Conservation (phyloP, 2,329 filamentous ascomycete species). For the Pyrenochaeta sp. region DNA sequence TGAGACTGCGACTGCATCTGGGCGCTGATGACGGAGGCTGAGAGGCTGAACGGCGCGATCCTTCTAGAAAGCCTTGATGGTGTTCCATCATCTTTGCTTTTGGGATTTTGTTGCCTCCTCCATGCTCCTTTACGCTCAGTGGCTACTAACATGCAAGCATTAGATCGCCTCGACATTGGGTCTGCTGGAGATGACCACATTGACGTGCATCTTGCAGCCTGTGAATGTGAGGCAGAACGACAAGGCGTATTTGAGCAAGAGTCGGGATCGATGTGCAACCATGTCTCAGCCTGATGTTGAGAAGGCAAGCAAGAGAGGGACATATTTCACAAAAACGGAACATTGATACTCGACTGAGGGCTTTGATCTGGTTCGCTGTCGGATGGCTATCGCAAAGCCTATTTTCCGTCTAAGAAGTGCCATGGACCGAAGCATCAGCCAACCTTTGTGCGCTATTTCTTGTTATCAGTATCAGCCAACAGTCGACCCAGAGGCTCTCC, state of each 20-base stretch:
- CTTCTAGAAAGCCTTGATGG: not conserved
- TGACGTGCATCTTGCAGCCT: not conserved
- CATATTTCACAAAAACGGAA: no score
- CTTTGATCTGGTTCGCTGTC: slow-evolving; percentile 14
- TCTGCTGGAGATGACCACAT: not conserved
- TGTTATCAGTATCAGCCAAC: slow-evolving; percentile 17
- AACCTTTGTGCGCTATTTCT: slow-evolving; percentile 11
- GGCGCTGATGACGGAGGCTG: slow-evolving; percentile 8
- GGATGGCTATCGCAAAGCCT: slow-evolving; percentile 6
- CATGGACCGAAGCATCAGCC: slow-evolving; percentile 4
- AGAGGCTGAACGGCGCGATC: not conserved
- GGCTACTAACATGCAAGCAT: not conserved
- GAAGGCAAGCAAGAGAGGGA: no score
- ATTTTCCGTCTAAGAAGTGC: slow-evolving; percentile 1
- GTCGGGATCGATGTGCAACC: not conserved
- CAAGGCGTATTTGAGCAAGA: slow-evolving; percentile 1
- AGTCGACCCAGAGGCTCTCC: slow-evolving; percentile 2
- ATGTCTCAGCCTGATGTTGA: not conserved
- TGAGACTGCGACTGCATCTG: not conserved
- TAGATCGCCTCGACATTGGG: not conserved
- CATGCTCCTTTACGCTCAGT: not conserved
- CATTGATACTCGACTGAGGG: slow-evolving; percentile 16
- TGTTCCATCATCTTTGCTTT: slow-evolving; percentile 1
- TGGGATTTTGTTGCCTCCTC: slow-evolving; percentile 1
- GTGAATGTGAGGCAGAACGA: slow-evolving; percentile 1